A percentile compares a stretch with the other conserved stretches of the same genome.
phyloP scores from a whole-genome alignment of 345 rosid genomes.

The Eucalyptus leucophloia region DNA sequence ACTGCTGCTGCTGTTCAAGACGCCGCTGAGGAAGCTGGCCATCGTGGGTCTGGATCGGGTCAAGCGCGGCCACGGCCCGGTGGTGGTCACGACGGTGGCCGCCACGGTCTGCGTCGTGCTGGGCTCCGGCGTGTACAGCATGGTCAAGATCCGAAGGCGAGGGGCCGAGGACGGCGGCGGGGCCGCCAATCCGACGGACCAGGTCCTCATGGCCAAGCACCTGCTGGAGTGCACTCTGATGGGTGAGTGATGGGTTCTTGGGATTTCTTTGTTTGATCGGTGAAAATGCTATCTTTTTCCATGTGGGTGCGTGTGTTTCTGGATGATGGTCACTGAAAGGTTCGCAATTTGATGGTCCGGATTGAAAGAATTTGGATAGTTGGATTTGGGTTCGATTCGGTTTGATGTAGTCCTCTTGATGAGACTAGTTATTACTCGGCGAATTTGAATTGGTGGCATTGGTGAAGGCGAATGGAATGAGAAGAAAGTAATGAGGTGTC shows the following conservation, averaged over 20 bases:
- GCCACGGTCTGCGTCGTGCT: constrained; percentile 48
- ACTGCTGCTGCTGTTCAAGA: constrained; percentile 48
- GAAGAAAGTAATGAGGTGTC: not conserved
- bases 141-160: constrained; percentile 55
- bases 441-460: not conserved
- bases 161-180: constrained; percentile 37
- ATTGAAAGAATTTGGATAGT: not conserved
- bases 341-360: not conserved
- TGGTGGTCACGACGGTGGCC: constrained; percentile 67
- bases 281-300: not conserved
- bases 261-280: not conserved
- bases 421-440: not conserved
- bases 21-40: constrained; percentile 75
- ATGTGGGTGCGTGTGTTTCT: not conserved
- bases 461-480: not conserved
- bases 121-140: constrained; percentile 44
- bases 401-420: not conserved
- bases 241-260: constrained; percentile 29
- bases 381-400: not conserved
- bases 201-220: constrained; percentile 66
- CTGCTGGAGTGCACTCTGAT: constrained; percentile 86
- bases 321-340: not conserved
- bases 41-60: constrained; percentile 53
- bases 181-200: constrained; percentile 53
- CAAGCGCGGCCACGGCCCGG: constrained; percentile 91